Base-by-base conservation (phyloP, 129 eudicot species). In the Gnaphalium uliginosum region DNA sequence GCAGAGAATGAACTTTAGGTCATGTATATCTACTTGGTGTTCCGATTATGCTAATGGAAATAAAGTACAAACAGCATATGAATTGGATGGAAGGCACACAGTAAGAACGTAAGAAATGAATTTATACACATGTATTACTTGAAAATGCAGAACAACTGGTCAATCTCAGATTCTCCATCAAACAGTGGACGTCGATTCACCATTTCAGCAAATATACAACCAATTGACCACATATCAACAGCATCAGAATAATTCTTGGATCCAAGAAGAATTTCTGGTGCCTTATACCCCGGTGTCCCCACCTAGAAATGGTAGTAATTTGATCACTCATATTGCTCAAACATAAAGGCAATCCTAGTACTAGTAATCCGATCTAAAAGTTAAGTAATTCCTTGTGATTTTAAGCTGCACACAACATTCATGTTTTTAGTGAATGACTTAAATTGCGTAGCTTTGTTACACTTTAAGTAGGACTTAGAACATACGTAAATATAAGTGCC, bases 121-220 rank as follows among this genome's bases (percentile, higher is more conserved):
- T 33, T 33, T 33, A 33, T 33, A 7, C 1, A 33, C 39, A 23
- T 1, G 32, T 29, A 29, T 64, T 2, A 93, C 98, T 95, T 88
- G 90, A 93, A 93, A 71, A 93, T 90, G 74, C 79, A 84, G 74
- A 87, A 84, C 24, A 93, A 76, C 76, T 90, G 87, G 71, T 87
- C 93, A 72, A 88, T 90, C 77, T 90, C 97, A 72, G 97, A 85
- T 72, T 90, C 93, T 30, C 98, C 98, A 14, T 89, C 93, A 85
- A 93, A 93, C 81, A 93, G 83, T 29, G 97, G 0, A 33, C 9
- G 96, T 33, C 48, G 91, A 66, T 87, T 93, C 78, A 88, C 96
- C 98, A 93, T 93, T 76, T 90, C 91, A 83, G 98, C 98, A 87
- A 93, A 93, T 76, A 90, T 93, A 68, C 98, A 93, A 68, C 98